phyloP scores from a whole-genome alignment of 805 yeast genomes.

The Isabelozyma heimii region DNA sequence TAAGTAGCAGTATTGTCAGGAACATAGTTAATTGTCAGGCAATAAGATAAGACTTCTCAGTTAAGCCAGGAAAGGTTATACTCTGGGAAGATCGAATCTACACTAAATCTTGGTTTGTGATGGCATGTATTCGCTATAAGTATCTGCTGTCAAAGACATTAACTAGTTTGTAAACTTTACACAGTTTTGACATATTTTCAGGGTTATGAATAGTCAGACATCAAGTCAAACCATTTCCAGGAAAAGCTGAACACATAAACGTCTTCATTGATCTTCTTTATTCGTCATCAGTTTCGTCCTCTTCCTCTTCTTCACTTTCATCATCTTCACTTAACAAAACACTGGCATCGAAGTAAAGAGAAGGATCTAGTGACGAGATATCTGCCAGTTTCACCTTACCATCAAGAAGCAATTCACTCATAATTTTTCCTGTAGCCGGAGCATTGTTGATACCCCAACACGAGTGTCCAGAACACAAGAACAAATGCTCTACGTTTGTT shows the following conservation, averaged over 20 bases:
- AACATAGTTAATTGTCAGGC: too few species aligned
- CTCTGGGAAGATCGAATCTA: too few species aligned
- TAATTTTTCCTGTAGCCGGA: constrained; percentile 91
- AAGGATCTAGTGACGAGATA: constrained; percentile 80
- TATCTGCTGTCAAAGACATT: too few species aligned
- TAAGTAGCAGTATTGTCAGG: too few species aligned
- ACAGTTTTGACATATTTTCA: too few species aligned
- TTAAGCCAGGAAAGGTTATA: too few species aligned
- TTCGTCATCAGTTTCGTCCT: constrained; percentile 7
- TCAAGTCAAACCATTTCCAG: background rate
- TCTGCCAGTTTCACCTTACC: constrained; percentile 79
- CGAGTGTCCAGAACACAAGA: constrained; percentile 88
- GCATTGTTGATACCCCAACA: constrained; percentile 99
- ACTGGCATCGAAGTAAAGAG: constrained; percentile 78
- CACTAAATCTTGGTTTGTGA: too few species aligned
- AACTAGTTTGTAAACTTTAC: too few species aligned
- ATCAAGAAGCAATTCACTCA: constrained; percentile 83
- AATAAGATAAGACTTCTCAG: too few species aligned
- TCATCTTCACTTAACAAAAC: constrained; percentile 30
- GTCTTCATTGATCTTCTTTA: constrained; percentile 8
- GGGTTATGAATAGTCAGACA: background rate
- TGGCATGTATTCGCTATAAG: too few species aligned
- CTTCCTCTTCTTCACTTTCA: constrained; percentile 12
- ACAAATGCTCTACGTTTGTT: constrained; percentile 78
- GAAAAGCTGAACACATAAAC: constrained; percentile 1